Evolutionary conservation across 495 filamentous ascomycete species (phyloP).

Genomic region (Penicillium riverlandense): DNA sequence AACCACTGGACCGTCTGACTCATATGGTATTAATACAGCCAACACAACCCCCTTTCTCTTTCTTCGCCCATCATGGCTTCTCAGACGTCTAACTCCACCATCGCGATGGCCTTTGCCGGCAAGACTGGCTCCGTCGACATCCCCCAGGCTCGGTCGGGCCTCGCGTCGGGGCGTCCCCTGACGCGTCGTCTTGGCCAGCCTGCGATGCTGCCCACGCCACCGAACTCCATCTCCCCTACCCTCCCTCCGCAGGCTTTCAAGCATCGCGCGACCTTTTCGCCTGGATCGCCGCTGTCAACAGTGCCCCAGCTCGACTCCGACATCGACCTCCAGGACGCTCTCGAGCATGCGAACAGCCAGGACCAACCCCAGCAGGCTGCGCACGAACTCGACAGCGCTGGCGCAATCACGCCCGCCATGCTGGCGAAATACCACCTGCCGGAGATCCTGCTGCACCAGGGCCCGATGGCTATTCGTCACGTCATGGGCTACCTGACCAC

Average conservation of each 20-base stretch:
- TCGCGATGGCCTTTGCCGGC: constrained; percentile 58
- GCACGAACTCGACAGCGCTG: constrained; percentile 58
- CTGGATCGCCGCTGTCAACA: constrained; percentile 44
- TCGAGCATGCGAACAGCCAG: constrained; percentile 41
- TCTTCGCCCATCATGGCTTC: constrained; percentile 36
- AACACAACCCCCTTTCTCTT: constrained; percentile 1
- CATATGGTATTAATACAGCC: constrained; percentile 12
- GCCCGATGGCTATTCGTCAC: constrained; percentile 87
- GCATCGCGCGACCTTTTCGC: constrained; percentile 26
- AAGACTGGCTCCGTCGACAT: constrained; percentile 64
- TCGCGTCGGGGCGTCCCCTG: constrained; percentile 52
- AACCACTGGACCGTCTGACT: constrained; percentile 19
- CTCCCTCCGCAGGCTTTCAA: constrained; percentile 76
- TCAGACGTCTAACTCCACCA: constrained; percentile 44
- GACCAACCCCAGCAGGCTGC: constrained; percentile 26
- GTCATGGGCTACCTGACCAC: constrained; percentile 90
- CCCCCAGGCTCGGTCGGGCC: constrained; percentile 56
- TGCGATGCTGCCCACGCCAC: constrained; percentile 75
- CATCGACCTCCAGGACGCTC: constrained; percentile 71
- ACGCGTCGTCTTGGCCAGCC: constrained; percentile 46
- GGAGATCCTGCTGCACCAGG: constrained; percentile 80
- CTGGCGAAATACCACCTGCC: constrained; percentile 90
- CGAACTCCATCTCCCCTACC: constrained; percentile 90
- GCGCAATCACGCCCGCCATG: constrained; percentile 77
- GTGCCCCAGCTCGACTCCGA: constrained; percentile 76